Percentiles rank a stretch among this genome's conserved stretches.
These are phyloP conservation scores for Thielaviopsis ethacetica DNA, from an alignment of 2,329 filamentous ascomycete genomes.

Conservation along the genomic window DNA sequence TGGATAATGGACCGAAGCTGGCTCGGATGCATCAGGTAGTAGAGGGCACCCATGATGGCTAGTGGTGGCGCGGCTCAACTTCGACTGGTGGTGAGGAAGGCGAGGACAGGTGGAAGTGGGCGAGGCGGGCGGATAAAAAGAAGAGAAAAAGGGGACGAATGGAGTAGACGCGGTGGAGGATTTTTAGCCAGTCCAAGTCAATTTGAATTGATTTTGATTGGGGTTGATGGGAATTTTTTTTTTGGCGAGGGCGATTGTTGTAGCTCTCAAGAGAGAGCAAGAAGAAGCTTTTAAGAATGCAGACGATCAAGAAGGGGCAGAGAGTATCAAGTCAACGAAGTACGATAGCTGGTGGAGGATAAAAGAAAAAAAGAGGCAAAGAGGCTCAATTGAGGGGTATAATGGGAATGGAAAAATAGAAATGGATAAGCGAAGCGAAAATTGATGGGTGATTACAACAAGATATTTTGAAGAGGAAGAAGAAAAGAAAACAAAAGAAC, in stretches of 20 bases:
- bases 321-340: no score
- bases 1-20: slow-evolving; percentile 73
- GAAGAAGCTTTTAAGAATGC: no score
- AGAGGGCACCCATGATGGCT: slow-evolving; percentile 45
- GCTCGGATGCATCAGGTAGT: slow-evolving; percentile 58
- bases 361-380: neutral
- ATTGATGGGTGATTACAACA: no score
- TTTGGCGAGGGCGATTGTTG: no score
- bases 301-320: no score
- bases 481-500: neutral
- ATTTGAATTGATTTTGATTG: no score
- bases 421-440: neutral
- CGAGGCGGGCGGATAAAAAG: neutral
- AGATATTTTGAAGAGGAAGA: neutral
- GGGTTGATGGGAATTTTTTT: no score
- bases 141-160: neutral
- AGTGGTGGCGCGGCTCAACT: neutral
- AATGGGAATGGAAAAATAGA: neutral
- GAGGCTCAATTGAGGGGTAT: neutral
- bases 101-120: neutral
- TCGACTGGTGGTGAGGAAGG: neutral
- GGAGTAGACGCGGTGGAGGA: no score
- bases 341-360: no score
- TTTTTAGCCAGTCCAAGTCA: no score
- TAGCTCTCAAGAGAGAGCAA: no score